Percentiles rank a stretch among this genome's conserved stretches.
Evolutionary conservation across 345 rosid genomes (phyloP).

Genomic region (Hypericum androsaemum): DNA sequence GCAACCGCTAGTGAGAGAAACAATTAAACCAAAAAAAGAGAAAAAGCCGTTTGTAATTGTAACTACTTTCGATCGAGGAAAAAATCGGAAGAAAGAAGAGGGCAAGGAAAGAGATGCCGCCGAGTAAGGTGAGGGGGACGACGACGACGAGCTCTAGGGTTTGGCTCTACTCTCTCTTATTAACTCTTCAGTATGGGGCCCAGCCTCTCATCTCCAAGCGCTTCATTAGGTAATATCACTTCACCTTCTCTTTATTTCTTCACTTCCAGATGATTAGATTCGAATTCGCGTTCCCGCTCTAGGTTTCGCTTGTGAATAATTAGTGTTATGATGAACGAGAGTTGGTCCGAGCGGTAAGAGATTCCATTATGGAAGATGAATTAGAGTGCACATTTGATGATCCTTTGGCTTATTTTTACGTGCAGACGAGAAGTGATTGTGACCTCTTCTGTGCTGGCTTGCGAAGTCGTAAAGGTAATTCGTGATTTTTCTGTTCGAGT

Average conservation of each 20-base stretch:
- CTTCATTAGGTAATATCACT: constrained; percentile 46
- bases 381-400: no score
- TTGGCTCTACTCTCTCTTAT: constrained; percentile 61
- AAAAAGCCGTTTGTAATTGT: no score
- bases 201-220: constrained; percentile 95
- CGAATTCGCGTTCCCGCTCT: background rate
- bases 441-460: constrained; percentile 77
- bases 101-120: no score
- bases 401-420: no score
- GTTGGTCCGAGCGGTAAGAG: no score
- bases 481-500: background rate
- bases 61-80: no score
- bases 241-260: background rate
- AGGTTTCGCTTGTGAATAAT: background rate
- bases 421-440: constrained; percentile 80
- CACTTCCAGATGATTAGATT: background rate
- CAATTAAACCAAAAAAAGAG: no score
- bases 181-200: constrained; percentile 80
- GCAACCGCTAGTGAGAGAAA: no score
- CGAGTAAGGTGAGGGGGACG: background rate
- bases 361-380: no score
- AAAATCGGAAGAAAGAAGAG: no score
- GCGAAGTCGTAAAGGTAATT: constrained; percentile 80
- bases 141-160: constrained; percentile 34
- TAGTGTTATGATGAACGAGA: no score